These are phyloP conservation scores for Stereum hirsutum DNA, from an alignment of 1,284 basidiomycete genomes.

Conservation along the genomic window DNA sequence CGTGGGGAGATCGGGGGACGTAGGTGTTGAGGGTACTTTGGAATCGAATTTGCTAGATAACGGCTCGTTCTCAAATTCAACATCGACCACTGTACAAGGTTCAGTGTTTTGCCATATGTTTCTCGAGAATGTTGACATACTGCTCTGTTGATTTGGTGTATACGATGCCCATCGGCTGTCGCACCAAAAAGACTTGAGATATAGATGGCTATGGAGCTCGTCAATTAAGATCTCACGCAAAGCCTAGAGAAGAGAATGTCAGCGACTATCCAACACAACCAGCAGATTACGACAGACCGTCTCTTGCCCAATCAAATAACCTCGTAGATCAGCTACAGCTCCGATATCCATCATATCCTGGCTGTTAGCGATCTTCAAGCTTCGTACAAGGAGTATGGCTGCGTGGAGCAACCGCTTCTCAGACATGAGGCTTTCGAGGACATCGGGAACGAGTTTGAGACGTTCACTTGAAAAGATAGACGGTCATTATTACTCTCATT, in stretches of 20 bases:
- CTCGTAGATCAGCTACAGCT: conserved; percentile 82
- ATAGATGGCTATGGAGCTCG: conserved; percentile 96
- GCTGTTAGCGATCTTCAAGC: conserved; percentile 87
- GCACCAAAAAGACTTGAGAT: conserved; percentile 95
- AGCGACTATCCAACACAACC: too few species aligned
- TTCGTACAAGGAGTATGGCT: conserved; percentile 80
- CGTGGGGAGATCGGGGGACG: conserved; percentile 17
- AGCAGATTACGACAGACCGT: conserved; percentile 45
- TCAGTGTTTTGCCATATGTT: too few species aligned
- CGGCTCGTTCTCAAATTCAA: conserved; percentile 49
- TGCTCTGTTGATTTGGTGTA: conserved; percentile 64
- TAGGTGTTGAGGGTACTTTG: conserved; percentile 25
- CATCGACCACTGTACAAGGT: conserved; percentile 36
- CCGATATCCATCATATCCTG: conserved; percentile 93
- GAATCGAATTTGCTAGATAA: conserved; percentile 17
- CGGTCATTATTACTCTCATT: conserved; percentile 7
- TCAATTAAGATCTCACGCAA: conserved; percentile 90
- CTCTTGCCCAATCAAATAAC: conserved; percentile 86
- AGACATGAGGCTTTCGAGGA: conserved; percentile 88
- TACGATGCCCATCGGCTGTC: conserved; percentile 90
- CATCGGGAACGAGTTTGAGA: conserved; percentile 86
- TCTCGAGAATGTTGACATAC: conserved; percentile 59
- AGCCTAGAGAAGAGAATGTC: conserved; percentile 39
- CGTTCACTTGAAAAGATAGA: conserved; percentile 55
- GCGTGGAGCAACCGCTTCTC: conserved; percentile 93